A percentile compares a stretch with the other conserved stretches of the same genome.
phyloP scores from a whole-genome alignment of 768 basidiomycete genomes.

The Leccinum longicurvipes region DNA sequence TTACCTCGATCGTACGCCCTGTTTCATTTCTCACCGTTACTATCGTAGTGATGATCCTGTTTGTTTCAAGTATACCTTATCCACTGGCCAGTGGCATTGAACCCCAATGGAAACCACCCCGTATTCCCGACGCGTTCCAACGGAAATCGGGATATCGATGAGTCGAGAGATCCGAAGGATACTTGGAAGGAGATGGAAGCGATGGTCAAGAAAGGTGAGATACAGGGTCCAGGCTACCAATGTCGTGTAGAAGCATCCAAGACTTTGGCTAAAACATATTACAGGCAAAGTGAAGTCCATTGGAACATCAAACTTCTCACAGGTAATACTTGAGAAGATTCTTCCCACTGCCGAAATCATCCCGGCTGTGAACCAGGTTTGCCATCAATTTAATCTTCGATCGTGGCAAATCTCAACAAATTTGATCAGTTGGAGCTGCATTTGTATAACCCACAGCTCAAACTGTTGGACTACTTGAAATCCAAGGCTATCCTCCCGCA shows the following conservation, averaged over 20 bases:
- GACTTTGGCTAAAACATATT: slow-evolving; percentile 4
- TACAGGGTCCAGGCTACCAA: neutral
- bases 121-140: slow-evolving; percentile 55
- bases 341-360: slow-evolving; percentile 62
- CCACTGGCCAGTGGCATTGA: slow-evolving; percentile 81
- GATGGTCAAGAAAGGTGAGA: slow-evolving; percentile 56
- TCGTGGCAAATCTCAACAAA: neutral
- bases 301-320: slow-evolving; percentile 76
- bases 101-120: slow-evolving; percentile 64
- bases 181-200: slow-evolving; percentile 88
- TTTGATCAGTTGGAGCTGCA: slow-evolving; percentile 62
- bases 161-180: slow-evolving; percentile 60
- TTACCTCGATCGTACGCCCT: slow-evolving; percentile 73
- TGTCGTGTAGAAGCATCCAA: slow-evolving; percentile 1
- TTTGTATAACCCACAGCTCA: slow-evolving; percentile 72
- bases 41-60: neutral
- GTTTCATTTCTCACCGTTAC: neutral
- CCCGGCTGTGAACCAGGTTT: slow-evolving; percentile 72
- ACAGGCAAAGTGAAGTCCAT: slow-evolving; percentile 62
- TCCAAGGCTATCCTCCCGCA: slow-evolving; percentile 66
- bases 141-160: slow-evolving; percentile 65
- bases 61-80: slow-evolving; percentile 51
- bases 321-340: slow-evolving; percentile 65
- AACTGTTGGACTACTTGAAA: slow-evolving; percentile 58
- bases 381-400: slow-evolving; percentile 11